Conservation (phyloP, 2,329 filamentous ascomycete genomes). For the Hortaea werneckii region DNA sequence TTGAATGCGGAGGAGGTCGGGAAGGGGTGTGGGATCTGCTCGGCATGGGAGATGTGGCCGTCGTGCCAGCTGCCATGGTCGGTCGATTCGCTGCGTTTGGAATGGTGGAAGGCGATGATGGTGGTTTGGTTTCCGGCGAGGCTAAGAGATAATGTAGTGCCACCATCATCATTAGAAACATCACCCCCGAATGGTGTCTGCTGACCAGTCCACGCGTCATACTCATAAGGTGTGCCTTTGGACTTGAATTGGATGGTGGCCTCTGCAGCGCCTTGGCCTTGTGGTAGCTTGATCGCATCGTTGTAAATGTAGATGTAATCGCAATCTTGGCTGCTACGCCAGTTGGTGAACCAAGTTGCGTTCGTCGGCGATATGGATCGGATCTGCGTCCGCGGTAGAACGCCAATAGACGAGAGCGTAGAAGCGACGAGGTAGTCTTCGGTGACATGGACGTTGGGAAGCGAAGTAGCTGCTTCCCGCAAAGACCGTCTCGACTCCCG, state of each 20-base stretch:
- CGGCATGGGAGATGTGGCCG: not conserved
- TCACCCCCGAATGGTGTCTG: conserved; percentile 26
- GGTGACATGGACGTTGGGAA: conserved; percentile 29
- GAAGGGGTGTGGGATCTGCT: not conserved
- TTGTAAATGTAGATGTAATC: conserved; percentile 36
- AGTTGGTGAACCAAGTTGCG: conserved; percentile 28
- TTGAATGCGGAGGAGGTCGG: conserved; percentile 7
- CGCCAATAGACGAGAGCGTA: conserved; percentile 22
- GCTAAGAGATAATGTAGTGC: conserved; percentile 27
- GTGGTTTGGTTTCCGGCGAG: conserved; percentile 32
- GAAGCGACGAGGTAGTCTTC: conserved; percentile 22
- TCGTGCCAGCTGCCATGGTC: not conserved
- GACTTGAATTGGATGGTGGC: conserved; percentile 23
- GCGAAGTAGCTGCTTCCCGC: conserved; percentile 10
- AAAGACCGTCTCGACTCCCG: conserved; percentile 14
- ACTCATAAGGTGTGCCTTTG: conserved; percentile 27
- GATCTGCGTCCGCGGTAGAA: conserved; percentile 24
- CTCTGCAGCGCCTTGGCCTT: conserved; percentile 9
- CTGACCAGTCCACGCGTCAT: conserved; percentile 36
- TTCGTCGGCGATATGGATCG: conserved; percentile 5
- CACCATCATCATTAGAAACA: conserved; percentile 10
- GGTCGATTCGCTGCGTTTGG: conserved; percentile 1
- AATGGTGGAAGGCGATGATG: conserved; percentile 29
- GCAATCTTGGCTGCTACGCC: conserved; percentile 22
- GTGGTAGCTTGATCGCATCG: conserved; percentile 20